These are phyloP conservation scores for Sambucus nigra DNA, from an alignment of 129 eudicot genomes.

Conservation along the genomic window DNA sequence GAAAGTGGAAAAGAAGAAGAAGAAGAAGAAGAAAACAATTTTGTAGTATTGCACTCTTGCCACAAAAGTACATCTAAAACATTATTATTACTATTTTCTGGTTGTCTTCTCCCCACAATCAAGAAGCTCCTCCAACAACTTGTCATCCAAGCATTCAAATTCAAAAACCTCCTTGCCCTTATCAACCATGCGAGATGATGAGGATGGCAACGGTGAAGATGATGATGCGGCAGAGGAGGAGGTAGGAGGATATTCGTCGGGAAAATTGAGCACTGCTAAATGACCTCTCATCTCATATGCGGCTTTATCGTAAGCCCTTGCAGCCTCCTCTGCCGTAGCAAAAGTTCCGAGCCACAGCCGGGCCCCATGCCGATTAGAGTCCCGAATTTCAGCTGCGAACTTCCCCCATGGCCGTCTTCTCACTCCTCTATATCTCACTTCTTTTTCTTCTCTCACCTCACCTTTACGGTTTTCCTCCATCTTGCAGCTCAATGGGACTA, in stretches of 20 bases:
- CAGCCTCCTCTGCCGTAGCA: slow-evolving; percentile 44
- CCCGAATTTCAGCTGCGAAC: slow-evolving; percentile 42
- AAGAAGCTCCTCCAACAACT: slow-evolving; percentile 20
- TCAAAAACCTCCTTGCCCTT: slow-evolving; percentile 12
- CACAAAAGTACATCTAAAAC: too few relatives aligned
- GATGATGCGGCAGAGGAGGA: slow-evolving; percentile 11
- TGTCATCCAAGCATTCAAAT: slow-evolving; percentile 19
- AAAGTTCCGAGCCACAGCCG: slow-evolving; percentile 48
- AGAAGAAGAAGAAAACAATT: too few relatives aligned
- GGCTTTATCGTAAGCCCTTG: slow-evolving; percentile 42
- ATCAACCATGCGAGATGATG: background rate
- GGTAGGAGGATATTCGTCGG: slow-evolving; percentile 33
- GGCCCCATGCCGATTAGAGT: slow-evolving; percentile 18
- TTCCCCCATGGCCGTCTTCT: slow-evolving; percentile 42
- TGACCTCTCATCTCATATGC: slow-evolving; percentile 37
- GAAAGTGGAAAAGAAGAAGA: too few relatives aligned
- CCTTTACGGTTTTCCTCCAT: background rate
- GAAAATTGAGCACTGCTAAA: slow-evolving; percentile 43
- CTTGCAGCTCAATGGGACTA: background rate
- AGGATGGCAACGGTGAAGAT: background rate
- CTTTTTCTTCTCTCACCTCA: slow-evolving; percentile 15
- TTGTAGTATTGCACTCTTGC: too few relatives aligned
- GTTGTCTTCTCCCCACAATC: slow-evolving; percentile 3
- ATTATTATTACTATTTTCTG: background rate
- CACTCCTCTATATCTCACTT: slow-evolving; percentile 32